A percentile compares a stretch with the other conserved stretches of the same genome.
phyloP scores from a whole-genome alignment of 129 eudicot genomes.

The Helianthus tuberosus region DNA sequence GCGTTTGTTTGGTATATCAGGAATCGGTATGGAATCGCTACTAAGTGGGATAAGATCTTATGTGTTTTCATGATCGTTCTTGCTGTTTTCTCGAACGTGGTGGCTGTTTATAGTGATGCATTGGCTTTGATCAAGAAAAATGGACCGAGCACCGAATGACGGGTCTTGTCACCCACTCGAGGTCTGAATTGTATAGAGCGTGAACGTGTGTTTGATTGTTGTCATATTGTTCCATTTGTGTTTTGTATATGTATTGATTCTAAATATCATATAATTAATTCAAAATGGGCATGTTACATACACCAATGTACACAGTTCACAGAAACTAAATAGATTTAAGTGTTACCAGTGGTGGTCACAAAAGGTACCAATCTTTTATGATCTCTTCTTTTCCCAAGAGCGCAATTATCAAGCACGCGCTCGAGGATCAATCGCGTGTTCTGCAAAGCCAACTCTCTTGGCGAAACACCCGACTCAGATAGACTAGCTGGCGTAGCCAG shows the following conservation, averaged over 20 bases:
- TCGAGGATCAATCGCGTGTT: conserved; percentile 89
- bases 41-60: conserved; percentile 72
- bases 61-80: conserved; percentile 75
- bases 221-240: conserved; percentile 14
- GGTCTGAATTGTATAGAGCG: conserved; percentile 37
- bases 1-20: conserved; percentile 38
- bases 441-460: conserved; percentile 82
- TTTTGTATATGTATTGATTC: conserved; percentile 3
- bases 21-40: conserved; percentile 80
- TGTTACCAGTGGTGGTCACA: conserved; percentile 65
- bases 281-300: neutral
- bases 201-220: conserved; percentile 30
- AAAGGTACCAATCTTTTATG: conserved; percentile 93
- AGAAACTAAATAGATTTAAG: conserved; percentile 25
- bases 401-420: conserved; percentile 86
- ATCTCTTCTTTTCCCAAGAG: conserved; percentile 91
- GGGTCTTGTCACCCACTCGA: neutral
- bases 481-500: conserved; percentile 40
- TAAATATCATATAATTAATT: no score
- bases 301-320: conserved; percentile 27
- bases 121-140: conserved; percentile 83
- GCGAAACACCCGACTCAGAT: conserved; percentile 65
- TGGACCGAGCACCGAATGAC: conserved; percentile 47
- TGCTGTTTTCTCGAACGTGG: conserved; percentile 87
- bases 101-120: conserved; percentile 87